phyloP scores from a whole-genome alignment of 176 grass and related monocot species.

The Carex pumila region DNA sequence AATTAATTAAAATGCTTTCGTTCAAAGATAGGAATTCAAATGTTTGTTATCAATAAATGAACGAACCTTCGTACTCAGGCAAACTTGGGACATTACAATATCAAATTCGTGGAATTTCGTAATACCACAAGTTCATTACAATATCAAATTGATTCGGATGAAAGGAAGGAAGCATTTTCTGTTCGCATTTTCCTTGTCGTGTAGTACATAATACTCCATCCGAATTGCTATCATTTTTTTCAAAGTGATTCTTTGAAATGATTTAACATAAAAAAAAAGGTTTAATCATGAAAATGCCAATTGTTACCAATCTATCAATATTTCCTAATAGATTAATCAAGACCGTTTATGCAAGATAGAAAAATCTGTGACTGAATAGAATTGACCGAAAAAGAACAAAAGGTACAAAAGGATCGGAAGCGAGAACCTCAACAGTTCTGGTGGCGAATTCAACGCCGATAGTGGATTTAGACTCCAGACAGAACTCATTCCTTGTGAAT shows the following conservation, averaged over 20 bases:
- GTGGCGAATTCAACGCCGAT: constrained; percentile 90
- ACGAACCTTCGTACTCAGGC: neutral
- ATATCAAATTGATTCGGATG: neutral
- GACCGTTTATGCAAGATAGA: neutral
- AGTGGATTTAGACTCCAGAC: constrained; percentile 83
- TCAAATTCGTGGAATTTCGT: too few species aligned
- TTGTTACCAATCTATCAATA: neutral
- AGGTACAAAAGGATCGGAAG: neutral
- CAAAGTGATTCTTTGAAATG: neutral
- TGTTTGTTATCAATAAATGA: neutral
- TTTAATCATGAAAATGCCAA: neutral
- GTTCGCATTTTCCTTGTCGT: neutral
- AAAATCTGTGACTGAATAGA: constrained; percentile 16
- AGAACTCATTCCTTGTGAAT: constrained; percentile 84
- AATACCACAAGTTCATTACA: neutral
- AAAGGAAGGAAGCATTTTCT: neutral
- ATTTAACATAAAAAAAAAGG: neutral
- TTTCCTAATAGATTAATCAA: constrained; percentile 15
- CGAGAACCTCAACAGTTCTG: constrained; percentile 51
- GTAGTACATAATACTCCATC: neutral
- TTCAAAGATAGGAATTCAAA: neutral
- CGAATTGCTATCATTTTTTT: neutral
- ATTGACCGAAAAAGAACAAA: neutral
- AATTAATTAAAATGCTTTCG: neutral
- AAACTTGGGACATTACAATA: neutral